Evolutionary conservation across 139 green algal genomes (phyloP), one percentile per base, ranked within the genome.

Genomic region (Pleodorina starrii): DNA sequence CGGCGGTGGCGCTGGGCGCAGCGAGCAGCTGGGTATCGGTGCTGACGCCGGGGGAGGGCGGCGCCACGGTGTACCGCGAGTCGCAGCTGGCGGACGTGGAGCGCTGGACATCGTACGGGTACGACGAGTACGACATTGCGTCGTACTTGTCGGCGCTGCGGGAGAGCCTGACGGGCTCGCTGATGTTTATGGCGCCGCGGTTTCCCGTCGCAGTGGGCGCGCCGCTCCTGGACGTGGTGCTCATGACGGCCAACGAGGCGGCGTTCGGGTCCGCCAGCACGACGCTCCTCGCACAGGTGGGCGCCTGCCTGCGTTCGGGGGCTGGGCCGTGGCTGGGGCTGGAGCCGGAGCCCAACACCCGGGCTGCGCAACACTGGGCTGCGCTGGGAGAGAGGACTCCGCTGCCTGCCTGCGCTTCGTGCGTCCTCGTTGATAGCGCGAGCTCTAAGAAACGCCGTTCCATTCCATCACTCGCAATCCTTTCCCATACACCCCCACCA

Each of bases 71-170:
- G 43, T 16, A 43, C 2, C 60, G 81, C 10, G 16, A 0, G 3
- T 87, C 81, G 40, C 81, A 87, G 81, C 42, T 87, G 60, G 0
- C 0, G 17, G 59, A 87, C n/a, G 81, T 87, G n/a, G 43, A 77
- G 27, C 29, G 42, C 5, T 87, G 81, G 81, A 68, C 48, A 42
- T 11, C 42, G 60, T 40, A 32, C 32, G 63, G 80, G 5, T 76
- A 86, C 42, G 57, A 77, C 42, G 17, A 32, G 59, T 1, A 60
- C 17, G 80, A 46, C 59, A 42, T 54, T 2, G 21, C 29, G 12
- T 29, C 27, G 27, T 76, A 48, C 2, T 29, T 77, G 29, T 57
- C 3, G 25, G 80, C 59, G 0, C 59, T 66, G 25, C 2, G 42
- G 35, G 42, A 46, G 2, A 63, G 40, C 42, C n/a, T 76, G 11